Evolutionary conservation across 2,329 filamentous ascomycete genomes (phyloP).

Genomic region (Neopestalotiopsis sp.): DNA sequence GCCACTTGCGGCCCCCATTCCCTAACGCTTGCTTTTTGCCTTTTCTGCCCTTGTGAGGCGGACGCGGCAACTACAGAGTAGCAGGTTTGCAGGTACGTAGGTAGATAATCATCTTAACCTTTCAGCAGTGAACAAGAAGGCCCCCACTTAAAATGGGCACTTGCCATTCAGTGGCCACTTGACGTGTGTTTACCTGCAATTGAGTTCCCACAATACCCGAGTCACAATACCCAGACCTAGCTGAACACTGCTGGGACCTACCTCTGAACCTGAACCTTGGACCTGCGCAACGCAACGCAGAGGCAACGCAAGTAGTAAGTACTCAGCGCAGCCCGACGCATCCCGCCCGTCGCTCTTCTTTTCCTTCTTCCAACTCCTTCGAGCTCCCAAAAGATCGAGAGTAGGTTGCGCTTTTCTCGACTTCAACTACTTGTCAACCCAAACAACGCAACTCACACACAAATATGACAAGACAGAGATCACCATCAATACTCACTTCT

Average conservation of each 20-base stretch:
- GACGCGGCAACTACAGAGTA: neutral
- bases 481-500: slow-evolving; percentile 19
- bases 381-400: neutral
- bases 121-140: neutral
- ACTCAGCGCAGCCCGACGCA: neutral
- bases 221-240: no score
- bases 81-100: no score
- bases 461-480: slow-evolving; percentile 31
- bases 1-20: neutral
- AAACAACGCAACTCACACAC: slow-evolving; percentile 30
- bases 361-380: neutral
- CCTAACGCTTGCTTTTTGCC: neutral
- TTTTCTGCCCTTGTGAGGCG: slow-evolving; percentile 7
- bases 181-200: no score
- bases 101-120: neutral
- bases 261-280: no score
- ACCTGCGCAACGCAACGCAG: no score
- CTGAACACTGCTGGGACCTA: no score
- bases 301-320: no score
- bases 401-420: slow-evolving; percentile 3
- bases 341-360: neutral
- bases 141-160: neutral
- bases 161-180: neutral
- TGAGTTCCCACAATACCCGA: no score
- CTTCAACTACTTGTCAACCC: slow-evolving; percentile 8